Evolutionary conservation across 441 rosid species (phyloP).

Genomic region (Aquilaria agallochum): DNA sequence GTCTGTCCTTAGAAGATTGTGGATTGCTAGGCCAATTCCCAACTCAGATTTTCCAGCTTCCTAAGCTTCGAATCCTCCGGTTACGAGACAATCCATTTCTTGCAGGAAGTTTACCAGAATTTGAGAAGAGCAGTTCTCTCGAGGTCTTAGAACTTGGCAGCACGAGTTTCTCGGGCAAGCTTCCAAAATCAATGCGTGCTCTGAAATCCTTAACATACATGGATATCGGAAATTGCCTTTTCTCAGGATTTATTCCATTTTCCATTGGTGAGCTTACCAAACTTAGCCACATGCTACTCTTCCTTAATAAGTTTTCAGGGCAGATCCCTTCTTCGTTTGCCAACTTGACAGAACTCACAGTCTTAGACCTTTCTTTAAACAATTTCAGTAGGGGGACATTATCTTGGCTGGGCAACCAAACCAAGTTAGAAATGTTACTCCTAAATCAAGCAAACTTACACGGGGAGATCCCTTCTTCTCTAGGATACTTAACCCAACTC

Average conservation of each 20-base stretch:
- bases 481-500: too few species aligned
- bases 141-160: accelerated
- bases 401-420: background rate
- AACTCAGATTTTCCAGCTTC: slow-evolving; percentile 1
- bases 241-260: slow-evolving; percentile 4
- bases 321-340: slow-evolving; percentile 2
- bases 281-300: background rate
- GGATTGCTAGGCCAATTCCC: slow-evolving; percentile 16
- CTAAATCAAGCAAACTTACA: background rate
- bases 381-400: background rate
- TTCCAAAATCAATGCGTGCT: slow-evolving; percentile 12
- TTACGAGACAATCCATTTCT: background rate
- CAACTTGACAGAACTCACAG: background rate
- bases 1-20: background rate
- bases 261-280: slow-evolving; percentile 9
- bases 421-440: background rate
- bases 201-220: background rate
- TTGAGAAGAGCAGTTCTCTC: background rate
- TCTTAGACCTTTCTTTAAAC: background rate
- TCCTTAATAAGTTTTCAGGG: background rate
- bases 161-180: slow-evolving; percentile 7
- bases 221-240: background rate
- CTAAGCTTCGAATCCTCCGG: background rate
- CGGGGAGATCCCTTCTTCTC: slow-evolving; percentile 7
- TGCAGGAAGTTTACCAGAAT: slow-evolving; percentile 1